phyloP scores from a whole-genome alignment of 108 stramenopile species.

The Parietichytrium sp. region DNA sequence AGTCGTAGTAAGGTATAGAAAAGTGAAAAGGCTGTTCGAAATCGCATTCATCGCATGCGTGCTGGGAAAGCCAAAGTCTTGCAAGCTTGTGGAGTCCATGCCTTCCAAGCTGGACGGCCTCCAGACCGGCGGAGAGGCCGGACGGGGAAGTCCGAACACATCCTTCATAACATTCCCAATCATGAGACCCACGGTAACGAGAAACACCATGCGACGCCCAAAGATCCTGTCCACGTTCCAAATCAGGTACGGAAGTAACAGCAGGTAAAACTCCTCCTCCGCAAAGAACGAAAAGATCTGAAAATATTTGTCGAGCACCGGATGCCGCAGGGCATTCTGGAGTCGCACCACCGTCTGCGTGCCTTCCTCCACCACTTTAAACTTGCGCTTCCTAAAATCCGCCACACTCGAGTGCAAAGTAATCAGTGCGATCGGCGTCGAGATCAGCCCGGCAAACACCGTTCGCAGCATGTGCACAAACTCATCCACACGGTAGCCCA shows the following conservation, averaged over 20 bases:
- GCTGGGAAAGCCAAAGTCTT: neutral
- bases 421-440: neutral
- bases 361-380: neutral
- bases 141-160: slow-evolving; percentile 11
- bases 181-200: neutral
- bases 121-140: slow-evolving; percentile 11
- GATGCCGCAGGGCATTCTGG: neutral
- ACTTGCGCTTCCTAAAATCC: slow-evolving; percentile 1
- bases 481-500: neutral
- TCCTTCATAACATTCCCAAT: neutral
- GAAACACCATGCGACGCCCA: neutral
- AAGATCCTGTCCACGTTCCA: slow-evolving; percentile 15
- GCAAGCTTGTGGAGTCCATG: neutral
- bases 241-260: slow-evolving; percentile 2
- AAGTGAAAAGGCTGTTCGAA: neutral
- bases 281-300: slow-evolving; percentile 31
- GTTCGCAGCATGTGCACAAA: slow-evolving; percentile 14
- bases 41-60: slow-evolving; percentile 13
- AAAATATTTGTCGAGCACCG: neutral
- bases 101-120: neutral
- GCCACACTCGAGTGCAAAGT: slow-evolving; percentile 22
- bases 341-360: neutral
- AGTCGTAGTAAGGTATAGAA: slow-evolving; percentile 23
- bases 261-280: slow-evolving; percentile 36
- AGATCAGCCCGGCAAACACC: neutral